Evolutionary conservation across 345 rosid species (phyloP), one percentile per base, ranked within the genome.

Genomic region (Durio zibethinus): DNA sequence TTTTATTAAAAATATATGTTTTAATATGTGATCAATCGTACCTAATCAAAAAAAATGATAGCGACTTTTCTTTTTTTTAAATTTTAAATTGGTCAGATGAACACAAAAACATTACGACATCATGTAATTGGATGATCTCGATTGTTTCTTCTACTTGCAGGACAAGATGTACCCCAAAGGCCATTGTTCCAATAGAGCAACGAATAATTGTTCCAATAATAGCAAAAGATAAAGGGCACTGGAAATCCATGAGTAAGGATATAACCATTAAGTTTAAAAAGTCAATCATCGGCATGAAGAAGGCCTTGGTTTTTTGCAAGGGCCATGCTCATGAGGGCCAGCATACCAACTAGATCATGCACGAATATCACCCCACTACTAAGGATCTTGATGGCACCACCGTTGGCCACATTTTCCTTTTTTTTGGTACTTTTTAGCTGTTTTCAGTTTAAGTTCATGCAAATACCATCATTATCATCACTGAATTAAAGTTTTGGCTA

Each of bases 231-330:
- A 92, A 95, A 29, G 98, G 98, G 1, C 91, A 94, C 76, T 94
- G 98, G 98, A 95, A 95, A 71, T 96, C 99, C 57, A 95, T 97
- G 0, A 98, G 99, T 25, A 95, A 93, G 86, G 98, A 95, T 72
- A 88, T 98, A 40, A 93, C 96, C 16, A 93, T 95, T 11, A 87
- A 83, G 81, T 84, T 90, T 4, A 88, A 90, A 64, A 93, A 85
- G 83, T 6, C 79, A 4, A 68, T 53, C 23, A 83, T 93, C 76
- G 98, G 98, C n/a, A 94, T 94, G 98, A 94, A 94, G 88, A 94
- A 91, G 91, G 91, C 98, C 42, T 79, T 94, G 76, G 98, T 94
- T 62, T 94, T 94, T 81, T 82, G 93, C 80, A 80, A 89, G 77
- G 98, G 98, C 59, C 95, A 98, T n/a, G 98, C 98, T 52, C 98